Base-by-base conservation (phyloP, 192 early-diverging fungal species). In the Lunasporangiospora selenospora region DNA sequence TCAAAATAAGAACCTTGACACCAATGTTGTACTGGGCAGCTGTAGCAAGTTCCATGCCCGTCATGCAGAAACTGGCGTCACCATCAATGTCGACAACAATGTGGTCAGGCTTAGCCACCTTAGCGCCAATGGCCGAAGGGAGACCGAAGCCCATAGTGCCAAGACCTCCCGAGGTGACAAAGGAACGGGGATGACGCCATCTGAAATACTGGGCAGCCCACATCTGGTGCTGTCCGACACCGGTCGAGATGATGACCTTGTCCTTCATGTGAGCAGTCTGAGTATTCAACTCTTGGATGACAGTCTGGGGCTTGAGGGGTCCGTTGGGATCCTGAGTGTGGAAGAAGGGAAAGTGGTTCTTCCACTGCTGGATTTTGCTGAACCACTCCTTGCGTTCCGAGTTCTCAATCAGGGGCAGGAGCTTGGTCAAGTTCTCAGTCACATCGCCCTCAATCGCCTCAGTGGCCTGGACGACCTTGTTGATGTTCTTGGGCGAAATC, bases 191-290 rank as follows among this genome's bases (percentile, higher is more conserved):
- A 45, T 91, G 64, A 56, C 91, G 82, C 94, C 95, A 98, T 77
- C 93, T 80, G 80, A 87, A 96, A 77, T 89, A 93, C 79, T 99
- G 97, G 8, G 95, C 95, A 21, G 95, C 89, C 95, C 95, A 99
- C 97, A 99, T 99, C 76, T 99, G 97, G 87, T 99, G 97, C 75
- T 96, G 96, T 30, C 96, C 97, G 1, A 99, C 96, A 51, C 97
- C 97, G 16, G 97, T 98, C 30, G 96, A 89, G 61, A 99, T 84
- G 48, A 99, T 91, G 50, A 95, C 93, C 66, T 96, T 90, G 30
- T 96, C 89, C 84, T 97, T 97, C 46, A 84, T 87, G 75, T 90
- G 67, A 29, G 81, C 78, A 15, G 90, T 89, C 82, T 95, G 94
- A 26, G 83, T 78, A 65, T 97, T 88, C 36, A 99, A 85, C 79